Base-by-base conservation (phyloP, 2,329 filamentous ascomycete genomes). In the Neonectria hederae region DNA sequence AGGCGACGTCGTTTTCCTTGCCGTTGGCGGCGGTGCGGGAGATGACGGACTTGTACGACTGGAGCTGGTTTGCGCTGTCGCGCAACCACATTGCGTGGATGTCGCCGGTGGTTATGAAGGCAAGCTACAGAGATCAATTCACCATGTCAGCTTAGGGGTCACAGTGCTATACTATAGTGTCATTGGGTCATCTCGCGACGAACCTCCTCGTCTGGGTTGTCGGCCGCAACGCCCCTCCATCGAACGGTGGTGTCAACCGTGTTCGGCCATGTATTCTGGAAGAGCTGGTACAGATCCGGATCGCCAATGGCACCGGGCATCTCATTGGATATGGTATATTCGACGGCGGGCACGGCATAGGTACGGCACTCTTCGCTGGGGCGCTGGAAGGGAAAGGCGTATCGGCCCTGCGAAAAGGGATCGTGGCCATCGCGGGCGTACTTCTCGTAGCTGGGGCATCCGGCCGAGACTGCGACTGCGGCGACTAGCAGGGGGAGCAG, bases 11-110 rank as follows among this genome's bases (percentile, higher is more conserved):
- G 62, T 73, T 72, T 5, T 86, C 88, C 70, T 88, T 80, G 9
- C 79, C 74, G n/a, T 82, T 82, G 28, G 78, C 77, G 59, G 83
- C 83, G 17, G 83, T 24, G 8, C 57, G 81, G 59, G 82, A 83
- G 32, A 94, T 82, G 17, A 93, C 75, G 2, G 89, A 83, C 56
- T 90, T 84, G 77, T 94, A 94, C 40, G 89, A 90, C 71, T 92
- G 90, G 78, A 94, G 84, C 76, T 94, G 91, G 77, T 94, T 93
- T 49, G 90, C 88, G 57, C 92, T 97, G 78, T 98, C 94, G 51
- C 95, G 89, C 56, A 97, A 82, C 95, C 95, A 98, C 80, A 97
- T 94, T 1, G 95, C 94, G 70, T 97, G 90, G 76, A 97, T 97
- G 73, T 97, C 93, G 30, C 93, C 93, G 0, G 93, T 97, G 35